Conservation (phyloP, 2,329 filamentous ascomycete species). For the Biscogniauxia marginata region DNA sequence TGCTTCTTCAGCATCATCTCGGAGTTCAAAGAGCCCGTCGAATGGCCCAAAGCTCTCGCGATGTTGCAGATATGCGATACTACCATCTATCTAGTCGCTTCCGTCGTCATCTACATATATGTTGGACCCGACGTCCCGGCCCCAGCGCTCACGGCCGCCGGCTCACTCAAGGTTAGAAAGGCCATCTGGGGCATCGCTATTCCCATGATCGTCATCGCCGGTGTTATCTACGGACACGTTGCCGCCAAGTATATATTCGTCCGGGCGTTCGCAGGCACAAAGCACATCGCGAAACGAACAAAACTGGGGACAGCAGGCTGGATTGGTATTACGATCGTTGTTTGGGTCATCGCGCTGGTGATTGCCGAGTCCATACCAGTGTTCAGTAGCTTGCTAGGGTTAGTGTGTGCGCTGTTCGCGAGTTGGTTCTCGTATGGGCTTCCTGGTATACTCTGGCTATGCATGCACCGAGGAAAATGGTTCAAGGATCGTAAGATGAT, state of each 20-base stretch:
- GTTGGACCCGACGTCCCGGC: conserved; percentile 60
- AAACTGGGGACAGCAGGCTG: conserved; percentile 54
- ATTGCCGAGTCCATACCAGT: conserved; percentile 69
- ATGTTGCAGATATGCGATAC: conserved; percentile 57
- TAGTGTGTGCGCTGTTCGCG: conserved; percentile 63
- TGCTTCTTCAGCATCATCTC: conserved; percentile 67
- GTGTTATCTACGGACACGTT: conserved; percentile 68
- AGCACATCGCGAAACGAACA: conserved; percentile 52
- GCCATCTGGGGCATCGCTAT: conserved; percentile 67
- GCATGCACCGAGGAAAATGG: conserved; percentile 44
- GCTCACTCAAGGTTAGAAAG: conserved; percentile 52
- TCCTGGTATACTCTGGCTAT: conserved; percentile 48
- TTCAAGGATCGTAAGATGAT: conserved; percentile 34
- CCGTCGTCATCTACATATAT: conserved; percentile 67
- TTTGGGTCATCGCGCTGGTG: conserved; percentile 64
- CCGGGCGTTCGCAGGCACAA: conserved; percentile 59
- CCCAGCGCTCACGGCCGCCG: conserved; percentile 65
- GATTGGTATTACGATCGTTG: conserved; percentile 51
- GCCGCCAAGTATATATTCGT: conserved; percentile 66
- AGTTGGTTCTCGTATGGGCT: conserved; percentile 64
- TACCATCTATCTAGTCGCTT: conserved; percentile 61
- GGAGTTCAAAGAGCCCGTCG: conserved; percentile 60
- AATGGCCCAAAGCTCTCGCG: conserved; percentile 52
- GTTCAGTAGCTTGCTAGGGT: conserved; percentile 63
- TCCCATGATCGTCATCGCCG: conserved; percentile 69